A percentile compares a stretch with the other conserved stretches of the same genome.
Conservation (phyloP, 179 eudicot species). For the Gypsophila paniculata region DNA sequence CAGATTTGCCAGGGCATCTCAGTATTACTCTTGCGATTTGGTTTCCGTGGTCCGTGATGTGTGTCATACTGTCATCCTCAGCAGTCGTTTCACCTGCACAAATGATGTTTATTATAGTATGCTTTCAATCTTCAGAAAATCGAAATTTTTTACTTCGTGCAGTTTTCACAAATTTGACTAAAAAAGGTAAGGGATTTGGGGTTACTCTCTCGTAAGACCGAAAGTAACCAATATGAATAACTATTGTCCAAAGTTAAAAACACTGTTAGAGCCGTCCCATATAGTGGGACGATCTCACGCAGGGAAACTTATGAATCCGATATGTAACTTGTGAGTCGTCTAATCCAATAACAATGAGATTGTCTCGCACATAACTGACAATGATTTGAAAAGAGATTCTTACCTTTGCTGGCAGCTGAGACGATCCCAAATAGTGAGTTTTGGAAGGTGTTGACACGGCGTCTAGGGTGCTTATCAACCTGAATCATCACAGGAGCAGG, state of each 20-base stretch:
- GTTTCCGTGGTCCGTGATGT: conserved; percentile 17
- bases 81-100: conserved; percentile 35
- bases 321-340: too few relatives aligned
- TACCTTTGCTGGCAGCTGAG: conserved; percentile 48
- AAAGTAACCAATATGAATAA: too few relatives aligned
- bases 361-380: too few relatives aligned
- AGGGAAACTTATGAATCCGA: not conserved
- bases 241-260: too few relatives aligned
- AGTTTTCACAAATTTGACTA: too few relatives aligned
- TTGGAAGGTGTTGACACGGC: conserved; percentile 37
- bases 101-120: not conserved
- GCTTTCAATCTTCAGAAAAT: not conserved
- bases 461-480: conserved; percentile 30
- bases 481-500: conserved; percentile 23
- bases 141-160: not conserved
- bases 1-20: conserved; percentile 44
- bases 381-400: conserved; percentile 10
- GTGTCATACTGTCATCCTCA: conserved; percentile 21
- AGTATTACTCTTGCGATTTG: conserved; percentile 45
- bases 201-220: not conserved
- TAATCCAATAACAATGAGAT: too few relatives aligned
- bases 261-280: too few relatives aligned
- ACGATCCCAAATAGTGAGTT: conserved; percentile 65
- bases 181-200: not conserved
- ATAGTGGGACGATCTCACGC: too few relatives aligned